Percentiles rank a stretch among this genome's conserved stretches.
Evolutionary conservation across 2,329 filamentous ascomycete genomes (phyloP).

Genomic region (Epichloe gansuensis): DNA sequence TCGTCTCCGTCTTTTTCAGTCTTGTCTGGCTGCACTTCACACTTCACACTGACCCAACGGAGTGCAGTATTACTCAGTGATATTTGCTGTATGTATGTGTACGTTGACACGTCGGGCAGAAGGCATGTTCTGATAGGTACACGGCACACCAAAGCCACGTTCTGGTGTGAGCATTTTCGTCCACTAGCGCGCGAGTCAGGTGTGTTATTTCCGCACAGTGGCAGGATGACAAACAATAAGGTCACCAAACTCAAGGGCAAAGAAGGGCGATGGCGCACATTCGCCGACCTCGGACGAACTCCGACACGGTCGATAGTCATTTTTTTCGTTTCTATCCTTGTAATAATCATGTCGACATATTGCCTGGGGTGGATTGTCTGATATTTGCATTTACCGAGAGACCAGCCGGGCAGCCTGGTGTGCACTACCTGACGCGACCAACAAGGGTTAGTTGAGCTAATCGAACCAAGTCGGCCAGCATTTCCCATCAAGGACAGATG

Average conservation of each 20-base stretch:
- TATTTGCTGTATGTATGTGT: no score
- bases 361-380: neutral
- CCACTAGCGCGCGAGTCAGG: neutral
- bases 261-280: neutral
- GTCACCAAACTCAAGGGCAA: neutral
- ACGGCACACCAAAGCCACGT: neutral
- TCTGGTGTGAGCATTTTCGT: neutral
- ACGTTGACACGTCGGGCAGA: no score
- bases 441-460: neutral
- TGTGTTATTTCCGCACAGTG: neutral
- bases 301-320: conserved; percentile 5
- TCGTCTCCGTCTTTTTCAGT: no score
- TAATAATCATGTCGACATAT: neutral
- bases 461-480: neutral
- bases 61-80: no score
- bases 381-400: conserved; percentile 6
- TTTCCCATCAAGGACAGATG: neutral
- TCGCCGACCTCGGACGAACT: conserved; percentile 8
- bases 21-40: no score
- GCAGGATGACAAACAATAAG: neutral
- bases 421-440: neutral
- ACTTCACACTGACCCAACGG: no score
- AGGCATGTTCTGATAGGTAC: neutral
- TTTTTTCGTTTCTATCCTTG: conserved; percentile 2
- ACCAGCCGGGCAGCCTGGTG: conserved; percentile 1